Evolutionary conservation across 1,284 basidiomycete species (phyloP), one percentile per base, ranked within the genome.

Genomic region (Schizophyllum commune): DNA sequence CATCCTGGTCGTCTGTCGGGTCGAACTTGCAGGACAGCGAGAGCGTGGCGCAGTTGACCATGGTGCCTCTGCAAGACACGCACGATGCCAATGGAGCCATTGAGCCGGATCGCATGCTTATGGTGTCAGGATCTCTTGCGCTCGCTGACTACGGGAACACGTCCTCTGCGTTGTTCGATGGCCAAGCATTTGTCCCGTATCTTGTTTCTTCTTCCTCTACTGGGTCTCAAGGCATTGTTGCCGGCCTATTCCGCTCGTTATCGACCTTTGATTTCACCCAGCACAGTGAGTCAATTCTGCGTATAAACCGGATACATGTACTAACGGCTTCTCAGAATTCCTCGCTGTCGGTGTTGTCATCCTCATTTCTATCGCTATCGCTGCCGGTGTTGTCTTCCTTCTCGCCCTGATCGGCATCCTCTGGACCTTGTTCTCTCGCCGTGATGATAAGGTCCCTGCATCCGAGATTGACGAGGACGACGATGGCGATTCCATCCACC

Each of bases 331-430:
- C 61, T 5, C 65, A 94, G 94, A 86, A 71, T 92, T 89, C 81
- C 84, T 98, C 58, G 93, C 94, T 0, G 86, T 88, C 22, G 97
- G 96, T 1, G 83, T 98, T 51, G 94, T 99, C 60, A 98, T 99
- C 64, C 83, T 98, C 52, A 96, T 99, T 67, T 96, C 94, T 4
- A 98, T 99, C 67, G 96, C 96, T 32, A 97, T 98, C 65, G 88
- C 93, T 4, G 94, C 96, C 9, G 96, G 95, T 27, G 86, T 98
- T 22, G 93, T 99, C 59, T 95, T 99, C 77, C 77, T 98, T 1
- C 81, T 98, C 21, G 90, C 93, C 15, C 77, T 97, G 47, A 80
- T 95, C 62, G 94, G 93, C 56, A 89, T 98, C 56, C 77, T 98
- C 53, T 93, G 94, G 88, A 89, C 94, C 0, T 81, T 97, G 13